phyloP scores from a whole-genome alignment of 2,329 filamentous ascomycete genomes.

The Cladorrhinum sp. region DNA sequence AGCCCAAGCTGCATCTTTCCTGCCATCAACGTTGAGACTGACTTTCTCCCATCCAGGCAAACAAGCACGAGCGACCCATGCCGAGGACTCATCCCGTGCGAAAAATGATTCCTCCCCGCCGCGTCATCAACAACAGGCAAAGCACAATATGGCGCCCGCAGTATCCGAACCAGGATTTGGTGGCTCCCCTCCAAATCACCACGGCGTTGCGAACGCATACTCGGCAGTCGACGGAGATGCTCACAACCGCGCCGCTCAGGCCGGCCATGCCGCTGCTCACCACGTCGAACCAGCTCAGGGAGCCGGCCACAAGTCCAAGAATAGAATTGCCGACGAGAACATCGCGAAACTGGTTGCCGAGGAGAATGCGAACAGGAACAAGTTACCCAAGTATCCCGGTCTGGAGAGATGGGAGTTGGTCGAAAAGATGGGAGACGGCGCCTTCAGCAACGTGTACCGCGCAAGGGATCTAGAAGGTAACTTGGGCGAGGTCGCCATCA shows the following conservation, averaged over 20 bases:
- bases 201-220: slow-evolving; percentile 48
- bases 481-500: slow-evolving; percentile 85
- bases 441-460: slow-evolving; percentile 97
- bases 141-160: slow-evolving; percentile 49
- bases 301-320: slow-evolving; percentile 39
- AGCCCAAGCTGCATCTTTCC: slow-evolving; percentile 7
- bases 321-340: slow-evolving; percentile 60
- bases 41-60: slow-evolving; percentile 58
- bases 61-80: slow-evolving; percentile 70
- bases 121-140: slow-evolving; percentile 50
- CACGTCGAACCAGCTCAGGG: slow-evolving; percentile 62
- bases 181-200: slow-evolving; percentile 41
- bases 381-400: slow-evolving; percentile 81
- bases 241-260: slow-evolving; percentile 67
- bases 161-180: slow-evolving; percentile 44
- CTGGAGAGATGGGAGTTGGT: slow-evolving; percentile 81
- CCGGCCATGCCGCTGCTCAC: slow-evolving; percentile 62
- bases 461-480: slow-evolving; percentile 72
- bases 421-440: slow-evolving; percentile 98
- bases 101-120: slow-evolving; percentile 51
- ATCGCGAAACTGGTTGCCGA: slow-evolving; percentile 86
- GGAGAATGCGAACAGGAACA: slow-evolving; percentile 80
- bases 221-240: slow-evolving; percentile 58
- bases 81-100: slow-evolving; percentile 48
- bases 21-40: slow-evolving; percentile 26